These are phyloP conservation scores for Fraxinus nigra DNA, from an alignment of 305 asterid species.

Conservation along the genomic window DNA sequence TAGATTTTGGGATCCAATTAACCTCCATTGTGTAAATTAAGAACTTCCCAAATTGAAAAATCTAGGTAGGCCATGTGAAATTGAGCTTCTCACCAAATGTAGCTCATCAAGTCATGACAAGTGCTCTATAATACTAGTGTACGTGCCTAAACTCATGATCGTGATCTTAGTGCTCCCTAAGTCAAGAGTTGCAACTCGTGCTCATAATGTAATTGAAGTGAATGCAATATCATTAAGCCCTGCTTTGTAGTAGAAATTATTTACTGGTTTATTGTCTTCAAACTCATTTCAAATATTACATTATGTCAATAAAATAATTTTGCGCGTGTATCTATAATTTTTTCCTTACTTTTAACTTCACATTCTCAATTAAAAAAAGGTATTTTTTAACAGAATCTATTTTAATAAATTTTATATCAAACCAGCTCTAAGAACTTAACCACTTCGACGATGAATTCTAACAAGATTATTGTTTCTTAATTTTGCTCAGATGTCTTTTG, in stretches of 20 bases:
- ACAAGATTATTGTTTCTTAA: too few species aligned
- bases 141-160: not conserved
- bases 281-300: not conserved
- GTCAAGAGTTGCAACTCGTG: too few species aligned
- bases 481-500: too few species aligned
- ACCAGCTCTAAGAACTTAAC: too few species aligned
- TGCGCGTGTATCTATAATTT: not conserved
- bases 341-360: too few species aligned
- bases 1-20: not conserved
- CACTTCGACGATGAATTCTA: too few species aligned
- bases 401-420: too few species aligned
- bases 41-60: not conserved
- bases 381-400: not conserved
- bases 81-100: not conserved
- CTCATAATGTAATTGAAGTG: not conserved
- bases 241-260: too few species aligned
- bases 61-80: not conserved
- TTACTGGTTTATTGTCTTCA: not conserved
- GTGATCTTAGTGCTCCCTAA: not conserved
- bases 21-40: not conserved
- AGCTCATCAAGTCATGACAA: not conserved
- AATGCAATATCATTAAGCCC: too few species aligned
- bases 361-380: not conserved
- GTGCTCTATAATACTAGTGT: not conserved
- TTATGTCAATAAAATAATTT: too few species aligned